These are phyloP conservation scores for Pisolithus marmoratus DNA, from an alignment of 768 basidiomycete species.

Conservation along the genomic window DNA sequence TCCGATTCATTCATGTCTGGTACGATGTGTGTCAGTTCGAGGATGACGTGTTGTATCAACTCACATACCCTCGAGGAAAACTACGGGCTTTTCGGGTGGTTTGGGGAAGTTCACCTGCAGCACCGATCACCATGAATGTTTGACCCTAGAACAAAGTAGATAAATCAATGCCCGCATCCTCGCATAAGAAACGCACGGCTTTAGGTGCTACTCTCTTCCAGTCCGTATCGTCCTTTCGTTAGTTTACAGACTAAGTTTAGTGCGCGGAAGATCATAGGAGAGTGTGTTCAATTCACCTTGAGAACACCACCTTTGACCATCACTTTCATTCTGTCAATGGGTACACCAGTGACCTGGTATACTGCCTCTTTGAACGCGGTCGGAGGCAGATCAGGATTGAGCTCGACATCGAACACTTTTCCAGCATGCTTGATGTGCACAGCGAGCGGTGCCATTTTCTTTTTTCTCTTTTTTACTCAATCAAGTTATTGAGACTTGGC, in stretches of 20 bases:
- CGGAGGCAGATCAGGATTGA: conserved; percentile 69
- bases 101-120: conserved; percentile 89
- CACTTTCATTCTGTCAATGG: conserved; percentile 91
- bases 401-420: conserved; percentile 62
- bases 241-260: not conserved
- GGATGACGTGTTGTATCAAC: not conserved
- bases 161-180: not conserved
- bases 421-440: conserved; percentile 91
- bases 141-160: conserved; percentile 52
- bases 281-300: conserved; percentile 50
- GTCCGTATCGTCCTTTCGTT: conserved; percentile 79
- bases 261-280: not conserved
- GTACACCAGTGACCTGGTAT: conserved; percentile 79
- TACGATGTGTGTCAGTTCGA: conserved; percentile 11
- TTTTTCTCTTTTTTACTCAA: not conserved
- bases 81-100: conserved; percentile 69
- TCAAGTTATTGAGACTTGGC: not conserved
- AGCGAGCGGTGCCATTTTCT: conserved; percentile 55
- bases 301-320: conserved; percentile 91
- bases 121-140: conserved; percentile 89
- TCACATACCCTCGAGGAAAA: conserved; percentile 77
- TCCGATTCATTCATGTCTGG: conserved; percentile 82
- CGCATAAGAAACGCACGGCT: conserved; percentile 42
- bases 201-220: conserved; percentile 84
- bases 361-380: conserved; percentile 78